These are phyloP conservation scores for Chlorella variabilis DNA, from an alignment of 163 green algal genomes.

Conservation along the genomic window DNA sequence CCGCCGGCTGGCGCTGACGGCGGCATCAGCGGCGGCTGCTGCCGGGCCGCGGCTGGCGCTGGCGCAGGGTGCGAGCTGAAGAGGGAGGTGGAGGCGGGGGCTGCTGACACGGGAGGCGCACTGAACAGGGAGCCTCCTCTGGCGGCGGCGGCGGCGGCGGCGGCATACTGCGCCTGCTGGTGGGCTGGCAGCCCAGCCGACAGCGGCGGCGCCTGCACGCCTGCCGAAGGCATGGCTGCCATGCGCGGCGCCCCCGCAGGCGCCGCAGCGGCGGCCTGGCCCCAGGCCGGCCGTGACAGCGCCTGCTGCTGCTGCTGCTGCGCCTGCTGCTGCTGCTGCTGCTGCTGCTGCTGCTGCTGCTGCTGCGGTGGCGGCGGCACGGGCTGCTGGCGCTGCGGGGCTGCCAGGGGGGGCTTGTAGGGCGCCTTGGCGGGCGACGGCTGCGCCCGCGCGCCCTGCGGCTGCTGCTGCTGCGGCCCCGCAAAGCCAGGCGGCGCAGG, in stretches of 20 bases:
- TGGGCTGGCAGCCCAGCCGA: background rate
- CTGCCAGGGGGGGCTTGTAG: background rate
- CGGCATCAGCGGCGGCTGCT: background rate
- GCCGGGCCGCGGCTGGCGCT: background rate
- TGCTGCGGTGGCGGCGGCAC: background rate
- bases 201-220: background rate
- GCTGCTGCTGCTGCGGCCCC: background rate
- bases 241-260: background rate
- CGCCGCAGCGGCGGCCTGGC: background rate
- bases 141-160: background rate
- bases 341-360: background rate
- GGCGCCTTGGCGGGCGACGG: background rate
- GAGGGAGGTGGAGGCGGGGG: constrained; percentile 1
- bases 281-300: constrained; percentile 24
- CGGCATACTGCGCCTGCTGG: background rate
- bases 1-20: background rate
- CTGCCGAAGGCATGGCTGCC: background rate
- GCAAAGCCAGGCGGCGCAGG: constrained; percentile 3
- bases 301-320: background rate
- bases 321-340: background rate
- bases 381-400: constrained; percentile 1
- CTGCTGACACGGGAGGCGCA: background rate
- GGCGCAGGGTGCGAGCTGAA: background rate
- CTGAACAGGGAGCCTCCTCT: constrained; percentile 23
- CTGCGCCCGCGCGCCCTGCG: background rate